A percentile compares a stretch with the other conserved stretches of the same genome.
Conservation (phyloP, 208 protist species). For the Trypanosoma boissoni region DNA sequence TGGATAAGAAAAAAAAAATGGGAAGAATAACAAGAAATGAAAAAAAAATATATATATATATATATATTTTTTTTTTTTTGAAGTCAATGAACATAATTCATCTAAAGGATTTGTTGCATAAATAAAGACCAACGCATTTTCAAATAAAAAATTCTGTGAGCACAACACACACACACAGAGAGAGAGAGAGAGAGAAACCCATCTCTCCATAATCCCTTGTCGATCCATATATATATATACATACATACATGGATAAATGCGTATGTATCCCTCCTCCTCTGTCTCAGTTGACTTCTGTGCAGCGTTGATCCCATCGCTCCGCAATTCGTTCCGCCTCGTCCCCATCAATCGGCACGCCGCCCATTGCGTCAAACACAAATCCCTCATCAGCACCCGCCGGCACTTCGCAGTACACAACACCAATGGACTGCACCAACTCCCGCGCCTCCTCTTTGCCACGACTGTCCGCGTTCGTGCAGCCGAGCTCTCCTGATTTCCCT, state of each 20-base stretch:
- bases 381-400: slow-evolving; percentile 48
- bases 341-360: slow-evolving; percentile 39
- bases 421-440: slow-evolving; percentile 31
- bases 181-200: not conserved
- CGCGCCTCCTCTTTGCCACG: slow-evolving; percentile 2
- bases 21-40: not conserved
- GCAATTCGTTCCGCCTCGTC: slow-evolving; percentile 43
- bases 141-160: too few relatives aligned
- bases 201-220: not conserved
- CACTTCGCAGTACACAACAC: slow-evolving; percentile 67
- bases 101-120: too few relatives aligned
- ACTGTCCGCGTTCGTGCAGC: not conserved
- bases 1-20: not conserved
- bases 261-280: not conserved
- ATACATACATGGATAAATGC: too few relatives aligned
- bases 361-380: slow-evolving; percentile 54
- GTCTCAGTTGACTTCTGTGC: not conserved
- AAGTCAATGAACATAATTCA: too few relatives aligned
- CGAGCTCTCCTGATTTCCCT: too few relatives aligned
- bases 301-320: slow-evolving; percentile 50
- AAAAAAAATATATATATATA: too few relatives aligned
- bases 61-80: too few relatives aligned
- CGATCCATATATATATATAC: too few relatives aligned
- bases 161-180: not conserved
- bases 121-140: too few relatives aligned